A percentile compares a stretch with the other conserved stretches of the same genome.
These are phyloP conservation scores for Stephania yunnanensis DNA, from an alignment of 164 flowering plant genomes.

Conservation along the genomic window DNA sequence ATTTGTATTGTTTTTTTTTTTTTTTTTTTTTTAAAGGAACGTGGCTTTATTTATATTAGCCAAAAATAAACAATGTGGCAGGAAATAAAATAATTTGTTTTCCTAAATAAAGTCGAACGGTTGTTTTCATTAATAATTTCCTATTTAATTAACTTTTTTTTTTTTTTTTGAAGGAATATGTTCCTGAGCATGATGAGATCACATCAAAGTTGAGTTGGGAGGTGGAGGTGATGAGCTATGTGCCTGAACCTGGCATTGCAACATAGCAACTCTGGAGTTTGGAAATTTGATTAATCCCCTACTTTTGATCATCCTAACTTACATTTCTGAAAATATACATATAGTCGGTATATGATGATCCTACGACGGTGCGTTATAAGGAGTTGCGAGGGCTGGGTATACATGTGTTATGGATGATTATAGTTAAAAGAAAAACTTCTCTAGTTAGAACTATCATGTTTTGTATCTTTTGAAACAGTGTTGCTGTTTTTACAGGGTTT, in stretches of 20 bases:
- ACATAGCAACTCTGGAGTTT: background rate
- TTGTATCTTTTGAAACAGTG: slow-evolving; percentile 1
- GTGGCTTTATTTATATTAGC: too few species aligned
- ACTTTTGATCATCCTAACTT: slow-evolving; percentile 1
- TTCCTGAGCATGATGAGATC: slow-evolving; percentile 58
- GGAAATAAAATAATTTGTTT: too few species aligned
- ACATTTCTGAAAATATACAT: background rate
- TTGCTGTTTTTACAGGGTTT: background rate
- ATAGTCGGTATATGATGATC: background rate
- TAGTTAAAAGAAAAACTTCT: background rate
- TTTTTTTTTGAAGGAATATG: slow-evolving; percentile 44
- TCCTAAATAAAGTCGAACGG: too few species aligned
- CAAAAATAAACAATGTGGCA: too few species aligned
- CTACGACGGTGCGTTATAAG: background rate
- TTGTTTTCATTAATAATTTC: background rate
- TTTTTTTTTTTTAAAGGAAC: too few species aligned
- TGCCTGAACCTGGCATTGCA: slow-evolving; percentile 39
- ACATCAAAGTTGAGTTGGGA: slow-evolving; percentile 70
- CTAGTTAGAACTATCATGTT: background rate
- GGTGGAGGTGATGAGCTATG: slow-evolving; percentile 41
- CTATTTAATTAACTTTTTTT: background rate
- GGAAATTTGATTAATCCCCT: background rate
- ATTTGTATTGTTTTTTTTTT: background rate
- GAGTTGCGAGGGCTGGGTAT: background rate
- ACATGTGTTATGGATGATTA: background rate